A percentile compares a stretch with the other conserved stretches of the same genome.
Evolutionary conservation across 1,284 basidiomycete genomes (phyloP).

Genomic region (Microbotryum scabiosae): DNA sequence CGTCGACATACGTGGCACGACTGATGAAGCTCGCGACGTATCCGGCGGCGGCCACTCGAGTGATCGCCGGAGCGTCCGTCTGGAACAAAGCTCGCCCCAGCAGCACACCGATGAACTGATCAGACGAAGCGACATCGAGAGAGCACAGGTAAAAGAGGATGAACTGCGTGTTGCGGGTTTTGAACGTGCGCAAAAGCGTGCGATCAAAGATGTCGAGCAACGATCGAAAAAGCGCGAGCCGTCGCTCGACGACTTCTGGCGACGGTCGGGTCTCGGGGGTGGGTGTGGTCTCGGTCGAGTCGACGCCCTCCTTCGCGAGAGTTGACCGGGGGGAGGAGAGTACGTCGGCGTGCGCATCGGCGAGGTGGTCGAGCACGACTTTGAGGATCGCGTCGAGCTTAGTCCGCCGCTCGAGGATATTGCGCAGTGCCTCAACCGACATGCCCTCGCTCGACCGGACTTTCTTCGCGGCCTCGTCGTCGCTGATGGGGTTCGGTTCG

Average conservation of each 20-base stretch:
- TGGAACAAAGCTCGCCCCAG: constrained; percentile 76
- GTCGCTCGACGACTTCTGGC: constrained; percentile 24
- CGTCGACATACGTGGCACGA: constrained; percentile 77
- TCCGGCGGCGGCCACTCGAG: constrained; percentile 77
- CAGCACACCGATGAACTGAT: constrained; percentile 87
- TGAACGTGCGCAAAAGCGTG: constrained; percentile 87
- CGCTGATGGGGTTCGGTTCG: constrained; percentile 42
- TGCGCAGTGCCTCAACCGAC: constrained; percentile 42
- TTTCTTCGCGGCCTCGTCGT: constrained; percentile 50
- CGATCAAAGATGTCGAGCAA: constrained; percentile 89
- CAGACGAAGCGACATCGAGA: constrained; percentile 76
- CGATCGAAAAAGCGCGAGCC: constrained; percentile 55
- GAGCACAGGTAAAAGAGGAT: constrained; percentile 92
- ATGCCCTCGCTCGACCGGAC: constrained; percentile 39
- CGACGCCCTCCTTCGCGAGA: background rate
- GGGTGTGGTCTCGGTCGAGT: constrained; percentile 26
- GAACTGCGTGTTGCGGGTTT: constrained; percentile 96
- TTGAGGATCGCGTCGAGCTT: constrained; percentile 86
- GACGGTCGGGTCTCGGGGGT: constrained; percentile 32
- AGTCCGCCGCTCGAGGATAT: constrained; percentile 71
- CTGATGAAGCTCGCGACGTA: constrained; percentile 91
- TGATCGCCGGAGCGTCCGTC: constrained; percentile 55
- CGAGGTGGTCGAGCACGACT: constrained; percentile 73
- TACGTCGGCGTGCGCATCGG: constrained; percentile 31
- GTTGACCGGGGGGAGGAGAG: constrained; percentile 19